A percentile compares a stretch with the other conserved stretches of the same genome.
phyloP scores from a whole-genome alignment of 2,329 filamentous ascomycete species.

The Thelonectria discophora region DNA sequence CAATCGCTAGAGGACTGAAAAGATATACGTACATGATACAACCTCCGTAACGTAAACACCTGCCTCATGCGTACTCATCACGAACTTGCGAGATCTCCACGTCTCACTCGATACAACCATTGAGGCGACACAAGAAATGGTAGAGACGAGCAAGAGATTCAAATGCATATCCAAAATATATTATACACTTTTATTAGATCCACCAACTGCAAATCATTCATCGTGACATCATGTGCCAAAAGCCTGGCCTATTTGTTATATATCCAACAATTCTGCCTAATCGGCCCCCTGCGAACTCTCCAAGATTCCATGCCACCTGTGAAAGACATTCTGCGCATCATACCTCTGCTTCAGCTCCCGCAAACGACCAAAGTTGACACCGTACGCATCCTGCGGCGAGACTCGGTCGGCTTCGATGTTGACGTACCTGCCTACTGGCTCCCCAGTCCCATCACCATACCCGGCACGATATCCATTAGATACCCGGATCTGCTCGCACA shows the following conservation, averaged over 20 bases:
- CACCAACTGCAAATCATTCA: too few species aligned
- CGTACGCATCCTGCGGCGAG: slow-evolving; percentile 44
- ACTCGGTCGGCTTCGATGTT: slow-evolving; percentile 43
- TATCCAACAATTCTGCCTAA: background rate
- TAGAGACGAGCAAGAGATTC: too few species aligned
- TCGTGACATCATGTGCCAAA: too few species aligned
- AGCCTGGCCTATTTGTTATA: background rate
- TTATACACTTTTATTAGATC: too few species aligned
- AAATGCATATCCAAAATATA: too few species aligned
- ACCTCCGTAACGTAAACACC: too few species aligned
- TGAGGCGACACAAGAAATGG: too few species aligned
- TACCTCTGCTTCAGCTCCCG: slow-evolving; percentile 46
- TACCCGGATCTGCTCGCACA: slow-evolving; percentile 41
- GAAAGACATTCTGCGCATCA: slow-evolving; percentile 48
- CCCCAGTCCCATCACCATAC: slow-evolving; percentile 28
- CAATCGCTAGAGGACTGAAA: too few species aligned
- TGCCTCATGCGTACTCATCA: too few species aligned
- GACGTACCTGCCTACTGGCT: slow-evolving; percentile 42
- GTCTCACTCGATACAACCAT: too few species aligned
- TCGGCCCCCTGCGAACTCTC: background rate
- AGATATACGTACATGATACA: too few species aligned
- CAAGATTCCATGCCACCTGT: slow-evolving; percentile 43
- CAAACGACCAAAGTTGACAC: slow-evolving; percentile 42
- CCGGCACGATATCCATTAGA: slow-evolving; percentile 37
- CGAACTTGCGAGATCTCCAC: too few species aligned